A percentile compares a stretch with the other conserved stretches of the same genome.
These are phyloP conservation scores for Barnettozyma californica DNA, from an alignment of 805 yeast species.

Conservation along the genomic window DNA sequence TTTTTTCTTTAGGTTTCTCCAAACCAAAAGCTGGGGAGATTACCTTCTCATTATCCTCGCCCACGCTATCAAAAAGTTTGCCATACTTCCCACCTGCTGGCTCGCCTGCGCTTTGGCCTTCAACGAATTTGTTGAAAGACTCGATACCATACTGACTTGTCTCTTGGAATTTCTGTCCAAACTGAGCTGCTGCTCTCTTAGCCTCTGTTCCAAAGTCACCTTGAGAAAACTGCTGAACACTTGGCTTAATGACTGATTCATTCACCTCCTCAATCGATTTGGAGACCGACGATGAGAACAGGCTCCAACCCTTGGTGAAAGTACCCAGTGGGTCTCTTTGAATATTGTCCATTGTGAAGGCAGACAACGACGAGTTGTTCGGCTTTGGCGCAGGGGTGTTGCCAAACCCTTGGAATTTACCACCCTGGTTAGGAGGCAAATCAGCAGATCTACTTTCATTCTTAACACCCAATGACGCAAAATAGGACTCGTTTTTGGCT, in stretches of 20 bases:
- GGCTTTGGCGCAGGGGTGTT: conserved; percentile 55
- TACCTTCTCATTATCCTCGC: conserved; percentile 31
- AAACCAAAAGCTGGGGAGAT: conserved; percentile 67
- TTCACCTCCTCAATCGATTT: conserved; percentile 82
- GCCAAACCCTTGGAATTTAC: conserved; percentile 89
- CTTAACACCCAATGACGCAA: conserved; percentile 68
- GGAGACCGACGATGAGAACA: conserved; percentile 79
- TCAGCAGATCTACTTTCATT: conserved; percentile 71
- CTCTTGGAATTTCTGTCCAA: conserved; percentile 90
- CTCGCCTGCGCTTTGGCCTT: conserved; percentile 27
- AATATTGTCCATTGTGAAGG: conserved; percentile 60
- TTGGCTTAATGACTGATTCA: conserved; percentile 88
- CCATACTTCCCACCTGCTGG: conserved; percentile 38
- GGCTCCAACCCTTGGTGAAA: conserved; percentile 87
- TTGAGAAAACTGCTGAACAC: conserved; percentile 71
- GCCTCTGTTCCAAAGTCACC: conserved; percentile 81
- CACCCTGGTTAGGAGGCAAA: conserved; percentile 91
- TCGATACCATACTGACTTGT: conserved; percentile 74
- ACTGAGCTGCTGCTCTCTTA: conserved; percentile 89
- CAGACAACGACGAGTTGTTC: conserved; percentile 40
- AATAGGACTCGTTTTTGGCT: conserved; percentile 72
- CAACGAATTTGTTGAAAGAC: conserved; percentile 44
- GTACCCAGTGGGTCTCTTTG: conserved; percentile 90
- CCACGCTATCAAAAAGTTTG: conserved; percentile 53
- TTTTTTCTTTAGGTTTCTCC: conserved; percentile 50